A percentile compares a stretch with the other conserved stretches of the same genome.
These are phyloP conservation scores for Talaromyces rugulosus DNA, from an alignment of 2,329 filamentous ascomycete genomes.

Conservation along the genomic window DNA sequence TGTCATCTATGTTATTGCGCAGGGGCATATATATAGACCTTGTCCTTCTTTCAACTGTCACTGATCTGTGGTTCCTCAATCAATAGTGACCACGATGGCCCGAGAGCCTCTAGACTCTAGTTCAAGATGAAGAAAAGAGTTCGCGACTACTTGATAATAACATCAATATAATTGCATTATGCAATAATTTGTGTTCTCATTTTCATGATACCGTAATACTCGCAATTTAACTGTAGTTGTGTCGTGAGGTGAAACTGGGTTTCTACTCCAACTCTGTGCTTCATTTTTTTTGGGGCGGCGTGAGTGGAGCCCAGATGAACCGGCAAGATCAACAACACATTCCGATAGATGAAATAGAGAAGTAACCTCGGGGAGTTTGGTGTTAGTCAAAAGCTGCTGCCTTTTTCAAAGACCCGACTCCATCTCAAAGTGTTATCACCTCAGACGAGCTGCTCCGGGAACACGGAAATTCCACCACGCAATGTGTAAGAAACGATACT, in stretches of 20 bases:
- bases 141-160: slow-evolving; percentile 2
- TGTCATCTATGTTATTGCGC: too few relatives aligned
- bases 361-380: not conserved
- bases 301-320: slow-evolving; percentile 1
- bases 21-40: not conserved
- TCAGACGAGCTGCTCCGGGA: not conserved
- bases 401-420: not conserved
- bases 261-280: slow-evolving; percentile 5
- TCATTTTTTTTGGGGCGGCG: not conserved
- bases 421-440: not conserved
- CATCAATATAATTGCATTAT: not conserved
- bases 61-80: not conserved
- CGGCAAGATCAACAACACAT: slow-evolving; percentile 5
- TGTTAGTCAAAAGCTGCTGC: not conserved
- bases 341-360: not conserved
- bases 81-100: not conserved
- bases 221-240: not conserved
- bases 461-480: not conserved
- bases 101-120: slow-evolving; percentile 1
- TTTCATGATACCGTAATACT: slow-evolving; percentile 4
- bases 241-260: slow-evolving; percentile 1
- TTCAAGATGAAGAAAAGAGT: not conserved
- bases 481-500: slow-evolving; percentile 8
- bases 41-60: slow-evolving; percentile 2
- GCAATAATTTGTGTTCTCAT: not conserved